Evolutionary conservation across 2,329 filamentous ascomycete genomes (phyloP).

Genomic region (Xylariaceae sp.): DNA sequence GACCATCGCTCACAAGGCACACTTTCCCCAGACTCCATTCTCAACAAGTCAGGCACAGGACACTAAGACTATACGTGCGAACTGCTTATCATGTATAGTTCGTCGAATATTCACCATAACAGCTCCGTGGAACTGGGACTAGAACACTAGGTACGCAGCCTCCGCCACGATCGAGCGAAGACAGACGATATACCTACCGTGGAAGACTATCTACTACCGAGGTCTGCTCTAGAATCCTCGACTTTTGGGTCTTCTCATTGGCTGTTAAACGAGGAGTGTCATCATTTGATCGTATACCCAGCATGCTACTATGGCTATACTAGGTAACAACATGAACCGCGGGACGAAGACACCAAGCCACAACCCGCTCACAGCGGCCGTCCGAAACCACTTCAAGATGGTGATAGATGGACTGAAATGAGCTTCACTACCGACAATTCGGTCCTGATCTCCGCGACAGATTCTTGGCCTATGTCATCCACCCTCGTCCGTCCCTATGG

Average conservation of each 20-base stretch:
- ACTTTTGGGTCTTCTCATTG: neutral
- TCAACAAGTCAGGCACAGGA: neutral
- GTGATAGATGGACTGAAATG: neutral
- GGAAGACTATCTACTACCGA: neutral
- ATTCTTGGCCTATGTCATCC: neutral
- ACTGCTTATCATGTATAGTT: neutral
- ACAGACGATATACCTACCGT: neutral
- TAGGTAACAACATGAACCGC: neutral
- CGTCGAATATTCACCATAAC: neutral
- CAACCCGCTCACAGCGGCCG: neutral
- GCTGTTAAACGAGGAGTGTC: constrained; percentile 1
- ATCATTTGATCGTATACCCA: neutral
- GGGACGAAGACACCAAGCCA: neutral
- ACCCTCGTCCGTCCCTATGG: neutral
- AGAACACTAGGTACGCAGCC: neutral
- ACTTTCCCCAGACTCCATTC: neutral
- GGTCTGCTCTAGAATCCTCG: neutral
- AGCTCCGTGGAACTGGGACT: neutral
- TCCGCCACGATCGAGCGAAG: neutral
- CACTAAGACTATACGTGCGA: no score
- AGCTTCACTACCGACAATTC: neutral
- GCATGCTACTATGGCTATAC: no score
- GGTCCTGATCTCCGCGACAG: neutral
- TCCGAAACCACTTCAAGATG: neutral
- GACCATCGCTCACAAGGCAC: constrained; percentile 15